Conservation (phyloP, 2,329 filamentous ascomycete species). For the Fusarium sambucinum region DNA sequence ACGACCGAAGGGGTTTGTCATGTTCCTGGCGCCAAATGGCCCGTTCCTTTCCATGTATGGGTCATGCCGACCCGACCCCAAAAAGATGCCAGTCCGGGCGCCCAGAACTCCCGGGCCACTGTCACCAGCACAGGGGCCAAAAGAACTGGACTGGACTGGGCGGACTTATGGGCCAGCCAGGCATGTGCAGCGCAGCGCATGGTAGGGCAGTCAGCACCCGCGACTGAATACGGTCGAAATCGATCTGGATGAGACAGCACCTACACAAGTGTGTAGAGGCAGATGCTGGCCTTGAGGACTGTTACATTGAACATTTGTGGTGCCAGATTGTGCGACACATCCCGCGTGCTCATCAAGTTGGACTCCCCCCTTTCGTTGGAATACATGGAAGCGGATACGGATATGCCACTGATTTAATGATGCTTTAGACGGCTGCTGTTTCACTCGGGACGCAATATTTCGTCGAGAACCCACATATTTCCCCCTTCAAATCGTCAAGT, state of each 20-base stretch:
- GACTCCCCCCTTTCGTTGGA: constrained; percentile 11
- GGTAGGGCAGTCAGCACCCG: constrained; percentile 26
- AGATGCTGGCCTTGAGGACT: constrained; percentile 22
- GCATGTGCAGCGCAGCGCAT: constrained; percentile 6
- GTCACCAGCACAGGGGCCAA: constrained; percentile 28
- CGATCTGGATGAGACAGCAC: constrained; percentile 39
- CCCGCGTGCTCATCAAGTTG: constrained; percentile 11
- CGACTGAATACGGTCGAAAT: constrained; percentile 33
- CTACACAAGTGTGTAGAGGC: constrained; percentile 44
- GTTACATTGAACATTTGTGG: constrained; percentile 32
- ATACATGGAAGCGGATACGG: constrained; percentile 23
- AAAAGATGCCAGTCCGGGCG: constrained; percentile 11
- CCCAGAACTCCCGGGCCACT: constrained; percentile 12
- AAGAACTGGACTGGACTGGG: neutral
- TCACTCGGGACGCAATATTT: constrained; percentile 1
- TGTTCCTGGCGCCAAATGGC: constrained; percentile 34
- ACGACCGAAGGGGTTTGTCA: constrained; percentile 8
- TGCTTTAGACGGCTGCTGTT: constrained; percentile 9
- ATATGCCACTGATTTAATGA: neutral
- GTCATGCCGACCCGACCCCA: constrained; percentile 38
- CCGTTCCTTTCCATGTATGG: constrained; percentile 26
- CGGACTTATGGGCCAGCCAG: constrained; percentile 2
- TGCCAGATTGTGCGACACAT: constrained; percentile 42
- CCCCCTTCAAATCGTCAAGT: neutral
- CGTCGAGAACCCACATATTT: neutral